Base-by-base conservation (phyloP, 768 basidiomycete species). In the Lactarius vividus region DNA sequence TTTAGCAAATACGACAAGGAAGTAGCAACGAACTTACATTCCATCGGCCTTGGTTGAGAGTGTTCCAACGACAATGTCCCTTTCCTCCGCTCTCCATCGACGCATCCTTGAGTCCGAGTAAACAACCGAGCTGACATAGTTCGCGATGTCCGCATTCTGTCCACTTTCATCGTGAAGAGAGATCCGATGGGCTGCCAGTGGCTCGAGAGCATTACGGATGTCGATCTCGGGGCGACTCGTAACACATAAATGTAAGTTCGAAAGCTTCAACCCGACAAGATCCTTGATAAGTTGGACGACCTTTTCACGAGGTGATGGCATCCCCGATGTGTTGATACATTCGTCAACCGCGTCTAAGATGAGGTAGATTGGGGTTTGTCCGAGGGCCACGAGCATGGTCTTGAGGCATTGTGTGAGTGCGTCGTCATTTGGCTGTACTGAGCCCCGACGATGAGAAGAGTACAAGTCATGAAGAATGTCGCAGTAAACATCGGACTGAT, bases 401-500 rank as follows among this genome's bases (percentile, higher is more conserved):
- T 63, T 42, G 28, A 63, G 54, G 6, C 62, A 63, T 20, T 46
- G 15, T 16, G n/a, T 15, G 8, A 63, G 62, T 2, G 29, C 42
- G 6, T 31, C 29, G 33, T 31, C 18, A 16, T 28, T 44, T 5
- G 62, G 62, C 31, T 61, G 37, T 26, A 18, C n/a, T 33, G 62
- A 33, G 16, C 61, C 61, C 0, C 11, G 5, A 4, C 18, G 13
- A 6, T 56, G 54, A 1, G 28, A 2, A 4, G 59, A 44, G 59
- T 20, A 59, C 23, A 59, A 15, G 3, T 15, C 16, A 4, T 35
- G 29, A 1, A 44, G 55, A 35, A 46, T 23, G 28, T 57, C 40
- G 42, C 20, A 35, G 31, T 16, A 57, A 15, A 5, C 4, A 13
- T 62, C 29, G 6, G 62, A 62, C 13, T 62, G 62, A 31, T 55